phyloP scores from a whole-genome alignment of 352 stramenopile genomes.

The Phytopythium delawarense region DNA sequence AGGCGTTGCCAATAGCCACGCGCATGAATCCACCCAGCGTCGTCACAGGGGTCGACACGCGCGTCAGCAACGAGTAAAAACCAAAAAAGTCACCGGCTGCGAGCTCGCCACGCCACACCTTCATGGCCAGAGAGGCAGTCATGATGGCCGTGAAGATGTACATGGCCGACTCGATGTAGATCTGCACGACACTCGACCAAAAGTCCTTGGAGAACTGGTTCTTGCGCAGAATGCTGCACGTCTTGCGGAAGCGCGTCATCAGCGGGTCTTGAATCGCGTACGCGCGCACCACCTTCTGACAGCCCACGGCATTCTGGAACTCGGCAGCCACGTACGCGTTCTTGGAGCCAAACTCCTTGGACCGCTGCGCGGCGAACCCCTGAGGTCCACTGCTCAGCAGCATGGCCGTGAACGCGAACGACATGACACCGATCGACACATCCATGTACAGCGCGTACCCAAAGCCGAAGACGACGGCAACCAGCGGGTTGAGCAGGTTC shows the following conservation, averaged over 20 bases:
- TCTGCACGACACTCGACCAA: constrained; percentile 88
- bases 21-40: constrained; percentile 87
- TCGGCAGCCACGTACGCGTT: constrained; percentile 86
- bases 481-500: constrained; percentile 81
- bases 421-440: constrained; percentile 77
- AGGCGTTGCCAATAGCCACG: constrained; percentile 84
- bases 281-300: constrained; percentile 84
- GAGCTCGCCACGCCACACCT: constrained; percentile 73
- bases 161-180: constrained; percentile 89
- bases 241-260: constrained; percentile 66
- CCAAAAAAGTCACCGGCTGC: constrained; percentile 80
- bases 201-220: constrained; percentile 89
- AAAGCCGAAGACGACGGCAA: constrained; percentile 81
- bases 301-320: constrained; percentile 83
- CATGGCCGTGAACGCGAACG: constrained; percentile 77
- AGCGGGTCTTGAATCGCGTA: constrained; percentile 84
- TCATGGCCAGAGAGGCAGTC: constrained; percentile 80
- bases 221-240: constrained; percentile 55
- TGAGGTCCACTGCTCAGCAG: constrained; percentile 79
- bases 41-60: constrained; percentile 80
- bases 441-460: constrained; percentile 83
- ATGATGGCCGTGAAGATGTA: constrained; percentile 89
- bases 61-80: constrained; percentile 73
- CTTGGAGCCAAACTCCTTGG: constrained; percentile 83
- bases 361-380: constrained; percentile 76